Evolutionary conservation across 306 rosid genomes (phyloP), one percentile per base, ranked within the genome.

Genomic region (Begonia peltatifolia): DNA sequence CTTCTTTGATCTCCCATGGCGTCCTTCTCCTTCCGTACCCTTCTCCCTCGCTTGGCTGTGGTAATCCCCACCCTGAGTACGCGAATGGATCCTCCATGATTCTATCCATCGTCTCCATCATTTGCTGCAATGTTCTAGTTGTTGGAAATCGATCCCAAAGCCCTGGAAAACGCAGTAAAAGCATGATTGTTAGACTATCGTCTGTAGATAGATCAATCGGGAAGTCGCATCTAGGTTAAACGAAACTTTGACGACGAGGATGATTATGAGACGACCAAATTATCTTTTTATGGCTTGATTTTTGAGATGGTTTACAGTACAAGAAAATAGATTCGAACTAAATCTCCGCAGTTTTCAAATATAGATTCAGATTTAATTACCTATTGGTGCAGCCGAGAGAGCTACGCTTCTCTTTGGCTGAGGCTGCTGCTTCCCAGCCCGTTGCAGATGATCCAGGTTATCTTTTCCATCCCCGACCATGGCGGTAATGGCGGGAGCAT

Each of bases 101-200:
- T 9, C 85, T 68, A 55, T 87, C 96, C 94, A 87, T 81, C 0
- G 92, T 81, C 36, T 87, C 92, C 83, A 88, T 75, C 95, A 84
- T 81, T 66, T 88, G 84, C 55, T 82, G 84, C 43, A 88, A 73
- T 4, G 93, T 79, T 41, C 74, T 81, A 2, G 93, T 84, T 2
- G 96, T 67, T 5, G 96, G 95, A 74, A 71, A 88, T 42, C 80
- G 51, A 14, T 84, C 93, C 95, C 95, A 84, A 35, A 81, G 62
- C 63, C 87, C 96, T 87, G 59, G 36, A 30, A 6, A 16, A 0
- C 3, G 10, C 2, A 14, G 2, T 48, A 41, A 47, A 12, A 47
- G 41, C 3, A 3, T 11, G 49, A 23, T 11, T 42, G 11, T 2
- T 15, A 13, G 47, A 2, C 44, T 52, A 35, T 16, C 16, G 55